Evolutionary conservation across 768 basidiomycete genomes (phyloP).

Genomic region (Phanerochaete carnosa): DNA sequence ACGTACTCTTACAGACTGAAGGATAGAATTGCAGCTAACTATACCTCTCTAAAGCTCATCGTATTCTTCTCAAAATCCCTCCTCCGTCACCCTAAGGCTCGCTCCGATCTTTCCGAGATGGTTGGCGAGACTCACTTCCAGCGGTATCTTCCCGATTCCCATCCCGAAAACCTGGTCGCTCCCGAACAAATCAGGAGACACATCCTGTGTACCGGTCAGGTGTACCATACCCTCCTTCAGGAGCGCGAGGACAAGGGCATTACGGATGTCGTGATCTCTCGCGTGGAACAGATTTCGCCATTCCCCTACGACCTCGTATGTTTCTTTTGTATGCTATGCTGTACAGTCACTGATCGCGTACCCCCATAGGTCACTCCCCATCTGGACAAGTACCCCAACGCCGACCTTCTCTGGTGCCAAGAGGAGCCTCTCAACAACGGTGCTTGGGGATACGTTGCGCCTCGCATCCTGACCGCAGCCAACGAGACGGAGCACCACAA

Average conservation of each 20-base stretch:
- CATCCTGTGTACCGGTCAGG: conserved; percentile 92
- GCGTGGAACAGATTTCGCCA: conserved; percentile 93
- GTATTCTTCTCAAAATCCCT: conserved; percentile 97
- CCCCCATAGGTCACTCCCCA: conserved; percentile 77
- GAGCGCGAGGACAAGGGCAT: conserved; percentile 91
- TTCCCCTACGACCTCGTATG: conserved; percentile 94
- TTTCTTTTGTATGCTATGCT: conserved; percentile 5
- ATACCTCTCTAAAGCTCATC: conserved; percentile 54
- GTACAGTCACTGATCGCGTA: conserved; percentile 4
- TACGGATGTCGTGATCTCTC: conserved; percentile 90
- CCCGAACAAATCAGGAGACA: conserved; percentile 90
- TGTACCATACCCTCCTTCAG: conserved; percentile 85
- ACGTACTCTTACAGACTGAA: conserved; percentile 20
- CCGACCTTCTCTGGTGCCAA: conserved; percentile 83
- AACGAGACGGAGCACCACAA: conserved; percentile 87
- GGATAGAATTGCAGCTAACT: background rate
- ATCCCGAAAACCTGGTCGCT: conserved; percentile 65
- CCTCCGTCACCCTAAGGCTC: conserved; percentile 90
- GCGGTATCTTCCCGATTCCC: conserved; percentile 86
- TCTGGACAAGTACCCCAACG: conserved; percentile 95
- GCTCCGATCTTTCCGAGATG: conserved; percentile 87
- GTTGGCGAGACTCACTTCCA: conserved; percentile 86
- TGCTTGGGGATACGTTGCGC: conserved; percentile 94
- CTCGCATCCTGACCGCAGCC: conserved; percentile 91
- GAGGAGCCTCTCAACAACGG: conserved; percentile 98